Evolutionary conservation across 2,329 filamentous ascomycete species (phyloP), one percentile per base, ranked within the genome.

Genomic region (Talaromyces verruculosus): DNA sequence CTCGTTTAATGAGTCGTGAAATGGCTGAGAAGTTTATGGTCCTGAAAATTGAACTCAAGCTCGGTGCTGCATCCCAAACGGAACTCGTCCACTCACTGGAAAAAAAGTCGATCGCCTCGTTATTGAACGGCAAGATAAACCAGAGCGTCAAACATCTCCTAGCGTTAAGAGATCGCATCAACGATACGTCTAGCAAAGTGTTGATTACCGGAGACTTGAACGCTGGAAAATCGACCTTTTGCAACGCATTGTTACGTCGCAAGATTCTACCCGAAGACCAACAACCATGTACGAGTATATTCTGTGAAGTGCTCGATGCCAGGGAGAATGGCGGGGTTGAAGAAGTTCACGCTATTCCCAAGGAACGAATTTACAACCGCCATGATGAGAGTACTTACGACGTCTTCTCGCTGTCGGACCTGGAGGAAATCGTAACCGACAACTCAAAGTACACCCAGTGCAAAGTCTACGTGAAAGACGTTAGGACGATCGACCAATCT

Each of bases 171-270:
- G 95, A 98, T 70, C 89, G 95, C 63, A 99, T 99, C 68, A 95
- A 98, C 76, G 95, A 99, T 78, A 98, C 92, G 0, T 92, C 94
- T 4, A 98, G 94, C 80, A 99, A 99, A 78, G 95, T 99, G 1
- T 81, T 99, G 66, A 89, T 99, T 19, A 99, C 95, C 0, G 95
- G 95, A 73, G 95, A 99, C 76, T 80, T 99, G 63, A 99, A 99
- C 75, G 94, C 95, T 8, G 95, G 95, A 74, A 99, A 99, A 76
- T 99, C 95, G 3, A 99, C 95, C 0, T 99, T 99, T 73, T 99
- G 95, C 81, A 99, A 99, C 78, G 95, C 95, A n/a, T 83, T 99
- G 1, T 81, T 99, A 47, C 89, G 95, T 67, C 88, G 93, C 68
- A 98, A 98, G 79, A 87, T 99, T 33, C 81, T 99, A 3, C 95